Conservation (phyloP, 345 rosid species). For the Eucalyptus polybractea region DNA sequence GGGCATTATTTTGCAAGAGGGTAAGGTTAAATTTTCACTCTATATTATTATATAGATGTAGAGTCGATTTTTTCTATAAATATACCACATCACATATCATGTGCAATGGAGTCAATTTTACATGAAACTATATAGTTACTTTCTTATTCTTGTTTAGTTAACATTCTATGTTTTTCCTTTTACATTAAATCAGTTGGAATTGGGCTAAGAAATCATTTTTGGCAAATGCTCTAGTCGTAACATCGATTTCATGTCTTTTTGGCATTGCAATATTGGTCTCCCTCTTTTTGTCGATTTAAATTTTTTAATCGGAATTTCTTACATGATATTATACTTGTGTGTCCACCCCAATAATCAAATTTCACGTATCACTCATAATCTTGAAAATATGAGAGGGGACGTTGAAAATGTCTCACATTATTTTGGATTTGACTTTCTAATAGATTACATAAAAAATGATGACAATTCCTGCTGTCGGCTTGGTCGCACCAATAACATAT, state of each 20-base stretch:
- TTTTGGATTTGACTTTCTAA: background rate
- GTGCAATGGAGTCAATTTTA: background rate
- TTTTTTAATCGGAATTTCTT: background rate
- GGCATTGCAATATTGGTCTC: background rate
- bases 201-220: background rate
- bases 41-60: background rate
- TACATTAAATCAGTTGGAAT: background rate
- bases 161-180: background rate
- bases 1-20: background rate
- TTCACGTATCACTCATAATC: background rate
- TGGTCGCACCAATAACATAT: background rate
- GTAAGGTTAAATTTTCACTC: background rate
- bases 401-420: background rate
- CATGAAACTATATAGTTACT: background rate
- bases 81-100: background rate
- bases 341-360: background rate
- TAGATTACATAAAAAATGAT: background rate
- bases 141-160: background rate
- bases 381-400: background rate
- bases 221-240: background rate
- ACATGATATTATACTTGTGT: background rate
- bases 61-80: background rate
- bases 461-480: background rate
- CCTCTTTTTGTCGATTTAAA: background rate
- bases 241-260: background rate